Percentiles rank a stretch among this genome's conserved stretches.
phyloP scores from a whole-genome alignment of 2,329 filamentous ascomycete species.

The Monosporascus sp. region DNA sequence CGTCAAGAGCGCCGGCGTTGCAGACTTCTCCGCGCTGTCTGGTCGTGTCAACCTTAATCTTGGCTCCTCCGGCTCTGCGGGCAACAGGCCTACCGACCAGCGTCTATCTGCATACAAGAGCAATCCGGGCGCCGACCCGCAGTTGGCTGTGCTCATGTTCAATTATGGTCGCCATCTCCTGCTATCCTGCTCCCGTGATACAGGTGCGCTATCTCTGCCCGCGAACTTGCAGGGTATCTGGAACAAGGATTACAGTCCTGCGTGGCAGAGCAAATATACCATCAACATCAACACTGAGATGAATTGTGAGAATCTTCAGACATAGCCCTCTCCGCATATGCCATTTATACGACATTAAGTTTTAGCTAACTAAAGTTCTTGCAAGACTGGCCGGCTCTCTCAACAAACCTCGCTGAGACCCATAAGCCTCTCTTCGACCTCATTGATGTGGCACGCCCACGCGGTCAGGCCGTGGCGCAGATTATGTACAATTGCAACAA shows the following conservation, averaged over 20 bases:
- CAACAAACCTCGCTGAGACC: slow-evolving; percentile 30
- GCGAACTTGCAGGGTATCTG: slow-evolving; percentile 32
- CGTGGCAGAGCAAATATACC: slow-evolving; percentile 1
- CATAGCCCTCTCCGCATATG: no score
- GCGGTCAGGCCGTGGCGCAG: slow-evolving; percentile 28
- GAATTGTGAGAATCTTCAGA: slow-evolving; percentile 4
- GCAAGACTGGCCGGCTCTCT: slow-evolving; percentile 18
- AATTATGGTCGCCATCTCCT: slow-evolving; percentile 30
- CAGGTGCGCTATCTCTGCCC: slow-evolving; percentile 17
- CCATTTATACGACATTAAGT: no score
- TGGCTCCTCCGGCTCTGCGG: slow-evolving; percentile 9
- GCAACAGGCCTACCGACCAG: slow-evolving; percentile 2
- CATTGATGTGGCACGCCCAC: slow-evolving; percentile 15
- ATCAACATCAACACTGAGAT: slow-evolving; percentile 17
- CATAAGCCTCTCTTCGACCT: slow-evolving; percentile 34
- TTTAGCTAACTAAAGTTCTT: no score
- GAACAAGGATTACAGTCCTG: slow-evolving; percentile 20
- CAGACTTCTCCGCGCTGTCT: slow-evolving; percentile 16
- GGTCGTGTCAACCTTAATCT: slow-evolving; percentile 15
- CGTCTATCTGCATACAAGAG: slow-evolving; percentile 9
- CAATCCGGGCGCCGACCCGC: slow-evolving; percentile 17
- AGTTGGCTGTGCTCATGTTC: slow-evolving; percentile 23
- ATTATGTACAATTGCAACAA: slow-evolving; percentile 32
- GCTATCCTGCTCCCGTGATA: slow-evolving; percentile 19
- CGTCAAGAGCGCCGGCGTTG: slow-evolving; percentile 10